These are phyloP conservation scores for Radiomyces spectabilis DNA, from an alignment of 192 early-diverging fungal species.

Conservation along the genomic window DNA sequence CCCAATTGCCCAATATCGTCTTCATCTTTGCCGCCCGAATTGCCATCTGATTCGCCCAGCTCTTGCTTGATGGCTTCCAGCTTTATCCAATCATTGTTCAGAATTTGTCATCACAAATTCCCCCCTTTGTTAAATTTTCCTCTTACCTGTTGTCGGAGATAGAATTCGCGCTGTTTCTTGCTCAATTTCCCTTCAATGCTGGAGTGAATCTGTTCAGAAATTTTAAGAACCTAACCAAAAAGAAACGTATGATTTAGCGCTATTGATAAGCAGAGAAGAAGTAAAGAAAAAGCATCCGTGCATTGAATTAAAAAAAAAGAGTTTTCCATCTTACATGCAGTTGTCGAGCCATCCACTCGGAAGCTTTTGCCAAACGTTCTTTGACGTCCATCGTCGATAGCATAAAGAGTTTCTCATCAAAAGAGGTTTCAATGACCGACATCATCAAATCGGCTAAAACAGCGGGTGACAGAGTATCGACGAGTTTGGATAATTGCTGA, in stretches of 20 bases:
- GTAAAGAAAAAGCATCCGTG: no score
- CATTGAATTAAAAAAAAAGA: neutral
- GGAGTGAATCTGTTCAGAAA: slow-evolving; percentile 68
- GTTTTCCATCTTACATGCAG: slow-evolving; percentile 39
- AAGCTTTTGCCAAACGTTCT: slow-evolving; percentile 45
- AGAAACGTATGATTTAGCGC: neutral
- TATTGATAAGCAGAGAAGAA: neutral
- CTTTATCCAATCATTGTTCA: slow-evolving; percentile 20
- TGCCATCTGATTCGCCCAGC: slow-evolving; percentile 54
- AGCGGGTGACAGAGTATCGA: slow-evolving; percentile 50
- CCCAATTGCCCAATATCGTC: slow-evolving; percentile 58
- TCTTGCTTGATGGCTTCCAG: slow-evolving; percentile 79
- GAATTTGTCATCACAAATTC: no score
- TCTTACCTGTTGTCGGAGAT: slow-evolving; percentile 67
- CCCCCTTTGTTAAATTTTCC: neutral
- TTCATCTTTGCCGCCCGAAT: slow-evolving; percentile 44
- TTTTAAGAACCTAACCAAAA: slow-evolving; percentile 56
- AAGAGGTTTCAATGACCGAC: slow-evolving; percentile 61
- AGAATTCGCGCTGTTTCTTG: slow-evolving; percentile 75
- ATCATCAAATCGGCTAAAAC: slow-evolving; percentile 64
- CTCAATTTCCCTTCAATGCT: slow-evolving; percentile 70
- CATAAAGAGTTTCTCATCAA: slow-evolving; percentile 67
- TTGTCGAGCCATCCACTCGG: slow-evolving; percentile 66
- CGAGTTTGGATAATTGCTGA: slow-evolving; percentile 55
- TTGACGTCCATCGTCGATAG: slow-evolving; percentile 50